Evolutionary conservation across 768 basidiomycete genomes (phyloP), one percentile per base, ranked within the genome.

Genomic region (Suillus clintonianus): DNA sequence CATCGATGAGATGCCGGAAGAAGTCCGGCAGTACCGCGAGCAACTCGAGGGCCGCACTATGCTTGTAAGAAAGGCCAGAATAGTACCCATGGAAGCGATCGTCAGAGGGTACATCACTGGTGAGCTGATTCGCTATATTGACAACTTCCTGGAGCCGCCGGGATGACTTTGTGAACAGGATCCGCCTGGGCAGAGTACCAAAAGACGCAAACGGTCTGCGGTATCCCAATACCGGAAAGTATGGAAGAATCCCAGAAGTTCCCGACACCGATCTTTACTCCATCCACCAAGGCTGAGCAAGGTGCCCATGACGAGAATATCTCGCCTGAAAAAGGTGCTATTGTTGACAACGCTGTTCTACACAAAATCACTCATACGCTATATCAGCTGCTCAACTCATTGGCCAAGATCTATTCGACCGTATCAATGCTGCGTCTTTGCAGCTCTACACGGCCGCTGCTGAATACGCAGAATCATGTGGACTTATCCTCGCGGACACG

Each of bases 31-130:
- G 68, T 92, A 95, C 78, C 85, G 80, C 66, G 85, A 86, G 43
- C 89, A 91, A 75, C 83, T 99, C 14, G 85, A 89, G 37, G 96
- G 92, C 2, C 83, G 97, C 24, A 80, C 89, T 13, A 99, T 99
- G 91, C 88, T 97, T 59, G 97, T 99, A 11, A 85, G 79, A 74
- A 95, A 89, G 71, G 96, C 95, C 1, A 84, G 89, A 72, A 91
- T 99, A 34, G 80, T 98, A 36, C 94, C 93, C 24, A 82, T 99
- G 7, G 97, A 99, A 77, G 95, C 92, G 7, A 99, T 99, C 70
- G 97, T 99, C 19, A 82, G 97, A 65, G 97, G 97, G 3, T 99
- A 99, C 77, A 81, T 99, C 64, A 92, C 97, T n/a, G 97, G 97
- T 95, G 66, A 68, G 83, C 42, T 50, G 6, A 30, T 55, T 43